A percentile compares a stretch with the other conserved stretches of the same genome.
Evolutionary conservation across 176 grass and related monocot species (phyloP).

Genomic region (Pontederia crassipes): DNA sequence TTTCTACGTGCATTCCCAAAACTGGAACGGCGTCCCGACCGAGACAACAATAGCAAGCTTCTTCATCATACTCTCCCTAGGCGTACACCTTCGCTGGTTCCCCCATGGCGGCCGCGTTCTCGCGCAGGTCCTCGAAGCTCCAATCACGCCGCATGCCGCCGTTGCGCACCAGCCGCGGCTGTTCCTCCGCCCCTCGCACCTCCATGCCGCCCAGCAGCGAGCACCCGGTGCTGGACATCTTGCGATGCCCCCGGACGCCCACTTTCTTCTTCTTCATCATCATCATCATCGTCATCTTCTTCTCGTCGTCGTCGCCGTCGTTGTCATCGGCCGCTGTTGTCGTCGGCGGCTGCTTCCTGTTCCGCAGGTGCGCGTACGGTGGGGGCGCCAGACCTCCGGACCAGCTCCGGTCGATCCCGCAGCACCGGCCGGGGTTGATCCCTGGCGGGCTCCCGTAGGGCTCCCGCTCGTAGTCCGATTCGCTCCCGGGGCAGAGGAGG

Average conservation of each 20-base stretch:
- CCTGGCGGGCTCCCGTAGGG: no score
- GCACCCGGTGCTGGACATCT: constrained; percentile 23
- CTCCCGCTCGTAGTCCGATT: no score
- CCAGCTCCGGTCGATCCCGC: constrained; percentile 23
- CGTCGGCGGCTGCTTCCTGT: neutral
- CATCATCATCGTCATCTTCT: neutral
- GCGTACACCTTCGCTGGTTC: no score
- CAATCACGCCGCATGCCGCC: constrained; percentile 54
- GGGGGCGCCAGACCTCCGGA: constrained; percentile 4
- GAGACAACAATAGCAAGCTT: no score
- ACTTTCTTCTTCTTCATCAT: no score
- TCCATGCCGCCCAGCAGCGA: neutral
- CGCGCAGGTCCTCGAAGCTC: constrained; percentile 66
- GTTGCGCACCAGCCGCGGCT: constrained; percentile 47
- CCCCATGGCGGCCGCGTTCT: neutral
- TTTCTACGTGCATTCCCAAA: no score
- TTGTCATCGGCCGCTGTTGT: no score
- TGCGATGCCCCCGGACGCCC: constrained; percentile 26
- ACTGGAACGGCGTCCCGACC: no score
- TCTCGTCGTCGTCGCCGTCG: neutral
- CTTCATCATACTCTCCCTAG: no score
- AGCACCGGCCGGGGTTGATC: constrained; percentile 9
- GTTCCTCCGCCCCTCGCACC: neutral
- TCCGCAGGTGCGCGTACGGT: constrained; percentile 12
- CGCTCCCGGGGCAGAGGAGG: no score